Evolutionary conservation across 164 flowering plant species (phyloP).

Genomic region (Houttuynia cordata): DNA sequence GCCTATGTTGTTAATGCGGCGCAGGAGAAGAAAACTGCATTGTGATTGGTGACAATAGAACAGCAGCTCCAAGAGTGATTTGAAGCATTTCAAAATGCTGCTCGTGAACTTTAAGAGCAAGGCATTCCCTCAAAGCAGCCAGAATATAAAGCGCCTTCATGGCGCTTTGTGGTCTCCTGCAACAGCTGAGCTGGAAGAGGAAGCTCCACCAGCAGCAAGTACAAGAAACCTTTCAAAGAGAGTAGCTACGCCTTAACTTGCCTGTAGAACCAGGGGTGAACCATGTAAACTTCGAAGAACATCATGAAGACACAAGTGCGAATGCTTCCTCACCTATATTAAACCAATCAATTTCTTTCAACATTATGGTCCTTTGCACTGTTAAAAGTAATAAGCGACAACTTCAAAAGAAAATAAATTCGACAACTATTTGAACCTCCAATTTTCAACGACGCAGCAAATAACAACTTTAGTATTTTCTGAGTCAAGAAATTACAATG

Average conservation of each 20-base stretch:
- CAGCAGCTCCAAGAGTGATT: no score
- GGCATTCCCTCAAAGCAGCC: conserved; percentile 63
- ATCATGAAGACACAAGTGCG: conserved; percentile 46
- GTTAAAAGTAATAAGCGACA: no score
- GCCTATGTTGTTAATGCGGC: no score
- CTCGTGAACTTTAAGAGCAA: conserved; percentile 47
- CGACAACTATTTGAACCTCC: no score
- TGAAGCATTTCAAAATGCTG: conserved; percentile 41
- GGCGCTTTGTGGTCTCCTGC: conserved; percentile 61
- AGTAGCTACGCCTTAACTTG: conserved; percentile 64
- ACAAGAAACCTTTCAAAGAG: conserved; percentile 56
- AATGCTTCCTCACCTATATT: conserved; percentile 63
- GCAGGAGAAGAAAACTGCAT: no score
- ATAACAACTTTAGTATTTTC: no score
- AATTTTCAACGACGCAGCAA: no score
- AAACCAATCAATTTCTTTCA: background rate
- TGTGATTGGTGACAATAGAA: conserved; percentile 51
- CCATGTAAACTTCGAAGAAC: conserved; percentile 41
- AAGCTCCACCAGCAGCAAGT: conserved; percentile 65
- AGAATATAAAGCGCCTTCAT: conserved; percentile 63
- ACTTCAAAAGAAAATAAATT: no score
- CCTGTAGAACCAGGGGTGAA: conserved; percentile 35
- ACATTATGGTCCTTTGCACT: no score
- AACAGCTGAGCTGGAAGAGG: conserved; percentile 12
- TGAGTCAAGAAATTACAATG: no score